Percentiles rank a stretch among this genome's conserved stretches.
phyloP scores from a whole-genome alignment of 768 basidiomycete species.

The Mycena venus region DNA sequence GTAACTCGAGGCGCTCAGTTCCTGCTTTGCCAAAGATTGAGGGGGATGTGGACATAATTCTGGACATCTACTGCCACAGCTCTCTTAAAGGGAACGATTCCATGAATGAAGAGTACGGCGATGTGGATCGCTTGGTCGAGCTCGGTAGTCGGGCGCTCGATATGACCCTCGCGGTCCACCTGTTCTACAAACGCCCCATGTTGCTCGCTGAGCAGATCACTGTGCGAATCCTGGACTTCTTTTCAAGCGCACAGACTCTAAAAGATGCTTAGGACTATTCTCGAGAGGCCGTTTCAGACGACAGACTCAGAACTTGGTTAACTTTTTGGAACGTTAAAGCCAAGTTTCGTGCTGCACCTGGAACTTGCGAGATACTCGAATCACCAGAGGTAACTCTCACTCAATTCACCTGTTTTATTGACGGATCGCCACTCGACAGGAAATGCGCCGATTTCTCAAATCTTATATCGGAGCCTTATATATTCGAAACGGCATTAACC shows the following conservation, averaged over 20 bases:
- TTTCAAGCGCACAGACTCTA: neutral
- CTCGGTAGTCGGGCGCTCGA: slow-evolving; percentile 69
- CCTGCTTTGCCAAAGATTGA: slow-evolving; percentile 70
- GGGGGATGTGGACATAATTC: slow-evolving; percentile 64
- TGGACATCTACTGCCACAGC: slow-evolving; percentile 70
- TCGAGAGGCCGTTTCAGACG: slow-evolving; percentile 49
- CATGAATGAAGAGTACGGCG: slow-evolving; percentile 65
- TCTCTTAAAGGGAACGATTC: slow-evolving; percentile 46
- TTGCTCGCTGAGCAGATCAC: slow-evolving; percentile 56
- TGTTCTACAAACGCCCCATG: slow-evolving; percentile 62
- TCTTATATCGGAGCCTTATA: slow-evolving; percentile 79
- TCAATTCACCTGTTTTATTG: neutral
- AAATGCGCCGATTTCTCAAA: slow-evolving; percentile 67
- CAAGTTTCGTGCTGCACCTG: slow-evolving; percentile 64
- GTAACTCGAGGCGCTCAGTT: slow-evolving; percentile 23
- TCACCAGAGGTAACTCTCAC: slow-evolving; percentile 47
- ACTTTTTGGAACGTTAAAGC: slow-evolving; percentile 63
- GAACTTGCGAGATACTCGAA: slow-evolving; percentile 50
- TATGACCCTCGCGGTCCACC: slow-evolving; percentile 63
- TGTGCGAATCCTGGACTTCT: slow-evolving; percentile 47
- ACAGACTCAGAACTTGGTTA: slow-evolving; percentile 63
- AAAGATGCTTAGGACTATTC: slow-evolving; percentile 39
- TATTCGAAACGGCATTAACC: slow-evolving; percentile 63
- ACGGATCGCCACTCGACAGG: slow-evolving; percentile 51
- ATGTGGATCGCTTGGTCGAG: slow-evolving; percentile 69